Evolutionary conservation across 2,329 filamentous ascomycete species (phyloP), one percentile per base, ranked within the genome.

Genomic region (Leptoxyphium fumago): DNA sequence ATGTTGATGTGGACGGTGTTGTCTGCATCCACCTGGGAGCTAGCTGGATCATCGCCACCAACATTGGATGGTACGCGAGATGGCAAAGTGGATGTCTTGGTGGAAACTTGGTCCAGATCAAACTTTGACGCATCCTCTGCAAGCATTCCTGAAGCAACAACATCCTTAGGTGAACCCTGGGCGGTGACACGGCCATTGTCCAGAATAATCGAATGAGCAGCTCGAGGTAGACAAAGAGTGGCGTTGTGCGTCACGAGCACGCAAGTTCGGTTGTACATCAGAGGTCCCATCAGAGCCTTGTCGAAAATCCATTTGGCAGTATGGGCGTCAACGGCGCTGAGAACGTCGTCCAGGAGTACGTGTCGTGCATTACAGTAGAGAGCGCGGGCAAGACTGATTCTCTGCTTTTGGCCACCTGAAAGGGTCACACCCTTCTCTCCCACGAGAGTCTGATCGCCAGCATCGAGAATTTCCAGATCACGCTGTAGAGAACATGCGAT

Each of bases 241-340:
- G 91, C 77, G 57, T 96, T 98, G 68, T 98, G 91, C 0, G 91
- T 95, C 30, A 98, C 89, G 38, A 98, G 72, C 43, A 98, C 85
- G 62, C 91, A 96, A 26, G 91, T 96, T 38, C 91, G 79, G 57
- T 80, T 73, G 46, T 74, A 68, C 91, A 98, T 96, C 42, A 98
- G 66, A 5, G 85, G 84, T 2, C 91, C 91, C 54, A 80, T 80
- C 50, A 98, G 80, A 47, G 88, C 94, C 63, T 94, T 83, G 59
- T 82, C 83, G 65, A 96, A 96, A 52, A 98, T 96, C 81, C 93
- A 95, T 62, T 95, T 93, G 2, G 88, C 88, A 0, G 91, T 96
- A 56, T 98, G 91, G 2, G 91, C 93, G 62, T 98, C 91, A 29
- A 98, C 91, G 26, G 91, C 91, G 58, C 88, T 95, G 38, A 98